A percentile compares a stretch with the other conserved stretches of the same genome.
phyloP scores from a whole-genome alignment of 2,329 filamentous ascomycete species.

The Microdochium nivale region DNA sequence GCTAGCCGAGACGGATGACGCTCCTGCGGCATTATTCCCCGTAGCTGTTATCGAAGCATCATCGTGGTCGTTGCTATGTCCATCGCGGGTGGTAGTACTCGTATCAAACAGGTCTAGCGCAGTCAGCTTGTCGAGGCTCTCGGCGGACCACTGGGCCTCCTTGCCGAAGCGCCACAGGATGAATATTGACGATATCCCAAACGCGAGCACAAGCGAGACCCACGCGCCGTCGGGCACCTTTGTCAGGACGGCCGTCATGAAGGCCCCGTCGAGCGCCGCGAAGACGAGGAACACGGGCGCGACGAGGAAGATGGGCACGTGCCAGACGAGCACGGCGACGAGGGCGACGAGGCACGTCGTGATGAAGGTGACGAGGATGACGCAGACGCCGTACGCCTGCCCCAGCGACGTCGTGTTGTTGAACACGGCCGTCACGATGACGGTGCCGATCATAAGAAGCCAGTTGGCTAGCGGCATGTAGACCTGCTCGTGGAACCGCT shows the following conservation, averaged over 20 bases:
- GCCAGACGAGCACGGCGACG: slow-evolving; percentile 63
- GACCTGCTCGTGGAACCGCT: slow-evolving; percentile 59
- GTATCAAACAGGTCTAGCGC: background rate
- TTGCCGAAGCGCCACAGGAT: slow-evolving; percentile 72
- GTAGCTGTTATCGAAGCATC: too few species aligned
- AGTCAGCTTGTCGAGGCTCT: slow-evolving; percentile 44
- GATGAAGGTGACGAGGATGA: slow-evolving; percentile 68
- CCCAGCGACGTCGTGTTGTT: slow-evolving; percentile 49
- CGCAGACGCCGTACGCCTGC: slow-evolving; percentile 66
- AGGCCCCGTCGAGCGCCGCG: slow-evolving; percentile 54
- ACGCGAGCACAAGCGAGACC: slow-evolving; percentile 60
- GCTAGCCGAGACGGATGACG: too few species aligned
- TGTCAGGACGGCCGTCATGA: slow-evolving; percentile 55
- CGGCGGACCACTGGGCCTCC: slow-evolving; percentile 62
- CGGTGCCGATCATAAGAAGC: slow-evolving; percentile 63
- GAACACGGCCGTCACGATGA: slow-evolving; percentile 62
- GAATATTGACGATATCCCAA: slow-evolving; percentile 51
- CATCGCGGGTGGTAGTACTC: background rate
- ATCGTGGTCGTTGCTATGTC: background rate
- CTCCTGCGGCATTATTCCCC: too few species aligned
- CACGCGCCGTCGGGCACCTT: slow-evolving; percentile 68
- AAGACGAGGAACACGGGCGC: slow-evolving; percentile 50
- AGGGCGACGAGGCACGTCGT: slow-evolving; percentile 63
- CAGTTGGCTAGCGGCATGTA: slow-evolving; percentile 68
- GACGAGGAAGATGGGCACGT: slow-evolving; percentile 47